phyloP scores from a whole-genome alignment of 2,329 filamentous ascomycete species.

The Penicillium sclerotigenum region DNA sequence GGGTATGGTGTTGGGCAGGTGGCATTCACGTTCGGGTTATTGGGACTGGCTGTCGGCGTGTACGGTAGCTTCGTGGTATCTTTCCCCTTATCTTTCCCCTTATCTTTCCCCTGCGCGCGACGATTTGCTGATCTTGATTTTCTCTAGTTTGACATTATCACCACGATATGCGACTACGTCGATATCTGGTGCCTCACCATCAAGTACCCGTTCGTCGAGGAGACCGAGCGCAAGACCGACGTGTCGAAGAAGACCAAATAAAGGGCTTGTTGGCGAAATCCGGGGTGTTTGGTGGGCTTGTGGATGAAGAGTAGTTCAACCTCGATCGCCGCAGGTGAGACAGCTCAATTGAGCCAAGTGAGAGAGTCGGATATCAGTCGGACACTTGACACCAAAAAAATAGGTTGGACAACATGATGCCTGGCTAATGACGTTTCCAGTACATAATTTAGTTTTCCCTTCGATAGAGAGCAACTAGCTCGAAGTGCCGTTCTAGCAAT shows the following conservation, averaged over 20 bases:
- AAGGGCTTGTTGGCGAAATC: background rate
- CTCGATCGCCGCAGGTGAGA: constrained; percentile 10
- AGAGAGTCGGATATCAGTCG: constrained; percentile 4
- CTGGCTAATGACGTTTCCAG: constrained; percentile 10
- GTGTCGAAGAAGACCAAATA: constrained; percentile 28
- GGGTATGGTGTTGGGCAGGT: constrained; percentile 81
- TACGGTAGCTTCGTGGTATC: constrained; percentile 88
- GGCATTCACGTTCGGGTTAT: constrained; percentile 82
- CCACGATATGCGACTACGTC: constrained; percentile 94
- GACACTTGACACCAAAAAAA: background rate
- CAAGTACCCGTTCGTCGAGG: constrained; percentile 67
- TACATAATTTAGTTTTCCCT: constrained; percentile 8
- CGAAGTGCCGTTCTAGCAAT: constrained; percentile 7
- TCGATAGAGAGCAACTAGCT: background rate
- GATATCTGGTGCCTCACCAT: constrained; percentile 99
- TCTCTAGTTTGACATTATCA: constrained; percentile 75
- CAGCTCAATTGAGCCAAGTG: constrained; percentile 2
- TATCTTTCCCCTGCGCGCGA: too few relatives aligned
- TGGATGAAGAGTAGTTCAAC: constrained; percentile 17
- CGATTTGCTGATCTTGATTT: background rate
- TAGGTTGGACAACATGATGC: constrained; percentile 5
- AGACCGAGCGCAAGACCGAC: constrained; percentile 25
- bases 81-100: constrained; percentile 9
- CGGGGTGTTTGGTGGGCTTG: background rate
- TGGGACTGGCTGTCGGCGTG: constrained; percentile 81